Percentiles rank a stretch among this genome's conserved stretches.
These are phyloP conservation scores for Trametes polyzona DNA, from an alignment of 1,284 basidiomycete genomes.

Conservation along the genomic window DNA sequence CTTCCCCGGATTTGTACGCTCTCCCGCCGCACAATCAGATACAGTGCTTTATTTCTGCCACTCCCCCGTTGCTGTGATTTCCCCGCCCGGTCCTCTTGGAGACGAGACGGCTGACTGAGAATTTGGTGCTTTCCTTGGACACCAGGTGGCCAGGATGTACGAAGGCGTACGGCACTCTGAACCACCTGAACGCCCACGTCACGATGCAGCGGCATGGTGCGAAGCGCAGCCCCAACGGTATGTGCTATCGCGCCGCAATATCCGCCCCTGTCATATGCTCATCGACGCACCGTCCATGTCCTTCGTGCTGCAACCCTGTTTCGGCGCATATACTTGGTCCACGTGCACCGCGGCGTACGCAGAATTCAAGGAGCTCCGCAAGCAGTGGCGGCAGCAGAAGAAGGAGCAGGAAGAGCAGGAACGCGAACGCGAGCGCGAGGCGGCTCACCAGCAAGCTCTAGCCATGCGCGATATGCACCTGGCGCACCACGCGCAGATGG, in stretches of 20 bases:
- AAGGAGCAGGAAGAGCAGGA: slow-evolving; percentile 59
- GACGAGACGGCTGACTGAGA: slow-evolving; percentile 13
- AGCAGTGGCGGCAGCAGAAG: slow-evolving; percentile 93
- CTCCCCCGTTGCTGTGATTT: not conserved
- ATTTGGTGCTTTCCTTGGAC: not conserved
- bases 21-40: slow-evolving; percentile 9
- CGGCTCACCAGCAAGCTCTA: slow-evolving; percentile 10
- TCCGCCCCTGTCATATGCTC: slow-evolving; percentile 4
- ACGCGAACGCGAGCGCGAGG: slow-evolving; percentile 32
- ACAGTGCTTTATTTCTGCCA: not conserved
- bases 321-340: not conserved
- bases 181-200: slow-evolving; percentile 92
- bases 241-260: slow-evolving; percentile 34
- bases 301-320: not conserved
- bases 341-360: slow-evolving; percentile 16
- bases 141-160: slow-evolving; percentile 75
- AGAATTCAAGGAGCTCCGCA: slow-evolving; percentile 98
- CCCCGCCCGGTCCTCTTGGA: not conserved
- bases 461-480: slow-evolving; percentile 23
- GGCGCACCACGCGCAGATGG: slow-evolving; percentile 18
- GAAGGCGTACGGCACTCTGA: slow-evolving; percentile 88
- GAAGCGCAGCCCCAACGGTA: slow-evolving; percentile 84
- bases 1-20: slow-evolving; percentile 30
- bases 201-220: slow-evolving; percentile 90
- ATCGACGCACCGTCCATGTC: slow-evolving; percentile 4